Conservation (phyloP, 2,329 filamentous ascomycete species). For the Scopulariopsis brevicaulis region DNA sequence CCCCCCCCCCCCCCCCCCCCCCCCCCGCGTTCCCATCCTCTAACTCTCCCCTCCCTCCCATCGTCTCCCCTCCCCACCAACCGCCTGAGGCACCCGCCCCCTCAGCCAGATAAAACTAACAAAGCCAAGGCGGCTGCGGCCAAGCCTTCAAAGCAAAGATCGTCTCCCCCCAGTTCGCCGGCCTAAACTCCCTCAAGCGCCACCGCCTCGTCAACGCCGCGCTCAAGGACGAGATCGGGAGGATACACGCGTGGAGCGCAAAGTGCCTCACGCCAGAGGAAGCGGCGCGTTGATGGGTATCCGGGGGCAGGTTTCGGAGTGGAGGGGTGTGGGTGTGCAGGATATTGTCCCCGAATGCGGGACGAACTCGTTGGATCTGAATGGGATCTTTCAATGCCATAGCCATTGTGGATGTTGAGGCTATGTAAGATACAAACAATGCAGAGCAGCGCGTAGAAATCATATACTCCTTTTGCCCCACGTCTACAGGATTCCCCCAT, state of each 20-base stretch:
- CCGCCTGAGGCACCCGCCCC: not conserved
- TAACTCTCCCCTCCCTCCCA: conserved; percentile 1
- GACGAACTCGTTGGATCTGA: too few relatives aligned
- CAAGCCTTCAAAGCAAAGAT: conserved; percentile 49
- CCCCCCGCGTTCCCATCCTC: too few relatives aligned
- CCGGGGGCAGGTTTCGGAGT: conserved; percentile 28
- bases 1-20: too few relatives aligned
- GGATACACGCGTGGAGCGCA: conserved; percentile 89
- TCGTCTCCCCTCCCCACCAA: not conserved
- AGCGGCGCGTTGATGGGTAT: conserved; percentile 26
- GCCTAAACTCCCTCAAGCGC: conserved; percentile 67
- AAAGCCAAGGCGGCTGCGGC: conserved; percentile 43
- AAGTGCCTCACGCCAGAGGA: conserved; percentile 89
- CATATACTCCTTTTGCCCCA: not conserved
- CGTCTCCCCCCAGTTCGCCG: conserved; percentile 55
- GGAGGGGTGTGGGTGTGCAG: conserved; percentile 13
- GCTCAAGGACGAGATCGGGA: conserved; percentile 77
- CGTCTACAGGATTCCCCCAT: not conserved
- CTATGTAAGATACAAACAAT: not conserved
- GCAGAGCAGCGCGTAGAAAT: not conserved
- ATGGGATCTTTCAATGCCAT: not conserved
- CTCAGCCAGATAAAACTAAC: not conserved
- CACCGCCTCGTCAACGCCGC: conserved; percentile 78
- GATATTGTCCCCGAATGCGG: too few relatives aligned
- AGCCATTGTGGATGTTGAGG: not conserved